phyloP scores from a whole-genome alignment of 78 protist species.

The Corallochytrium limacisporum region DNA sequence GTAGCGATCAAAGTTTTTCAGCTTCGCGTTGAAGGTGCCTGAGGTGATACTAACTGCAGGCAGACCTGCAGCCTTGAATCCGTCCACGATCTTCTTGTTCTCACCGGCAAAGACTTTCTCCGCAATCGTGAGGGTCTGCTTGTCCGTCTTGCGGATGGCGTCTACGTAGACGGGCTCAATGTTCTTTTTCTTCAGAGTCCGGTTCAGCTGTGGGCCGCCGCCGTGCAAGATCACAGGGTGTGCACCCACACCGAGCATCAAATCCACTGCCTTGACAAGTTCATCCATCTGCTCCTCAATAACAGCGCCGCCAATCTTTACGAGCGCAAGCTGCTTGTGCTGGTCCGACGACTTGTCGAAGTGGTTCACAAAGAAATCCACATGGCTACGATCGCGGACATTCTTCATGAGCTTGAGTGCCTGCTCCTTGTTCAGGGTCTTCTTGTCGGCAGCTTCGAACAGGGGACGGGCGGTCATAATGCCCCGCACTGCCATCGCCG shows the following conservation, averaged over 20 bases:
- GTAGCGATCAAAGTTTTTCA: slow-evolving; percentile 22
- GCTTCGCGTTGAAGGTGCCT: not conserved
- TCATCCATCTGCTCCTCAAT: slow-evolving; percentile 25
- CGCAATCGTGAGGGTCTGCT: slow-evolving; percentile 37
- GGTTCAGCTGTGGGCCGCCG: slow-evolving; percentile 59
- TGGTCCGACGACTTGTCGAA: no score
- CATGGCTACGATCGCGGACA: no score
- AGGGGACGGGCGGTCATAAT: no score
- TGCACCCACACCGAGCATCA: slow-evolving; percentile 16
- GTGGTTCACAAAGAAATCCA: no score
- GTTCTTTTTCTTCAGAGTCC: slow-evolving; percentile 20
- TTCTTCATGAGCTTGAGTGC: no score
- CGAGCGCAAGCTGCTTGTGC: no score
- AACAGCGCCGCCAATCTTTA: slow-evolving; percentile 58
- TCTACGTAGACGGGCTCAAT: slow-evolving; percentile 39
- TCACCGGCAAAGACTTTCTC: slow-evolving; percentile 31
- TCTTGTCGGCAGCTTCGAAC: no score
- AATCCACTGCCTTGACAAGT: slow-evolving; percentile 14
- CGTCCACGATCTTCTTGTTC: slow-evolving; percentile 34
- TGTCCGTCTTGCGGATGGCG: slow-evolving; percentile 47
- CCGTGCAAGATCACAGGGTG: slow-evolving; percentile 51
- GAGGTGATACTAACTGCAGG: not conserved
- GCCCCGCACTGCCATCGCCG: no score
- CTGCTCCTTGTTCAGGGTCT: no score
- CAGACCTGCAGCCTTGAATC: not conserved